Base-by-base conservation (phyloP, 768 basidiomycete species). In the Termitomyces sp. region DNA sequence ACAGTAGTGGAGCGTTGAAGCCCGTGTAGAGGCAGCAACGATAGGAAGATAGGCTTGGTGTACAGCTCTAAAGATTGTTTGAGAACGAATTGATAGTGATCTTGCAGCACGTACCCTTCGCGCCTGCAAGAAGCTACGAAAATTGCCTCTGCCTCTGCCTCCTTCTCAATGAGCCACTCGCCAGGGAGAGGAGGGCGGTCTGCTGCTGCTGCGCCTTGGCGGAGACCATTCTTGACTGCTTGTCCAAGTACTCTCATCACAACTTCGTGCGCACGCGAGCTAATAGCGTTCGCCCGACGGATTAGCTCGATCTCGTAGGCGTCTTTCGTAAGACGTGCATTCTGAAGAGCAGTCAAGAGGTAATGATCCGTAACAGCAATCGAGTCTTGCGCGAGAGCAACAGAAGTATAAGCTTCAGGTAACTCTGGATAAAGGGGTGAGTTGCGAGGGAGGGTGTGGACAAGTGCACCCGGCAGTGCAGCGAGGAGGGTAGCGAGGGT, bases 1-100 rank as follows among this genome's bases (percentile, higher is more conserved):
- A 65, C 94, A 94, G 71, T 98, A 98, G 66, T 98, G 95, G 4
- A 98, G 76, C 0, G 93, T 97, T 1, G 92, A 87, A 4, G 95
- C 94, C 19, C 92, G 82, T 2, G 83, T 84, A 0, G 93, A 89
- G 0, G 89, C 87, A 1, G 96, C 96, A 2, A 95, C 90, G 53
- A 97, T 97, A 1, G 96, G 95, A 7, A 91, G 78, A 71, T 98
- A 98, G 0, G 95, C 92, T 72, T 95, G 93, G 51, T 89, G 89
- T 11, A 85, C 80, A 1, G 94, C 79, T 17, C 94, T 95, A 50
- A 10, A 25, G 21, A 29, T 9, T 54, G 48, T 32, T 52, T 52
- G 17, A 45, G 19, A 21, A 27, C n/a, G 16, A 42, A 11, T 3
- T 5, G 12, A 25, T 2, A 10, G 19, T 12, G 19, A 23, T 38